Evolutionary conservation across 2,329 filamentous ascomycete species (phyloP).

Genomic region (Pseudogymnoascus sp.): DNA sequence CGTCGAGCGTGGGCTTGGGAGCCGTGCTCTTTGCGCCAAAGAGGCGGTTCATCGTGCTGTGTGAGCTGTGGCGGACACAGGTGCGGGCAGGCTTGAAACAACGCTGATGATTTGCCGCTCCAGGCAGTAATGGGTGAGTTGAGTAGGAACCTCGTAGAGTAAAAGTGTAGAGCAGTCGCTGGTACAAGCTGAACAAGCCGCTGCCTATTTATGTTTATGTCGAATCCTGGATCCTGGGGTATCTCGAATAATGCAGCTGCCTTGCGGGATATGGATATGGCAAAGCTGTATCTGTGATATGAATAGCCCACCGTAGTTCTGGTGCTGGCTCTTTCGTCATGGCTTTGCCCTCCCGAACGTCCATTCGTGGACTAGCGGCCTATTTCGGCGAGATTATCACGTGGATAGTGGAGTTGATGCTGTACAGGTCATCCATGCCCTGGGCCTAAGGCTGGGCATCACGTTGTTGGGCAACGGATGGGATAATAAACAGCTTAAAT

Average conservation of each 20-base stretch:
- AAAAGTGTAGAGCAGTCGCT: not conserved
- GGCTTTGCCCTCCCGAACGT: not conserved
- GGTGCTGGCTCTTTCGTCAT: not conserved
- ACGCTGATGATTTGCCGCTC: not conserved
- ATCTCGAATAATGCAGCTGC: not conserved
- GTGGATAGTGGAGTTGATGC: conserved; percentile 7
- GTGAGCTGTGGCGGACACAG: not conserved
- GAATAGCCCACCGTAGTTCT: not conserved
- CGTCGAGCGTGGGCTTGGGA: conserved; percentile 81
- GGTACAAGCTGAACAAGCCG: not conserved
- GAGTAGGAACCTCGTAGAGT: not conserved
- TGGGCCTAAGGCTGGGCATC: conserved; percentile 7
- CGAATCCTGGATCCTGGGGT: not conserved
- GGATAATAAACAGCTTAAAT: conserved; percentile 3
- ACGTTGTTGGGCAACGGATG: conserved; percentile 9
- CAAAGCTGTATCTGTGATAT: not conserved
- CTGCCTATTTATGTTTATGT: not conserved
- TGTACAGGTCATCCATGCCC: conserved; percentile 8
- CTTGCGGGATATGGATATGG: conserved; percentile 1
- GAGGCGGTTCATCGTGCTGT: conserved; percentile 75
- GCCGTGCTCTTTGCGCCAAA: conserved; percentile 82
- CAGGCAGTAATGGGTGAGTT: not conserved
- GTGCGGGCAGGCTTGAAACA: not conserved
- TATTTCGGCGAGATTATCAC: conserved; percentile 9
- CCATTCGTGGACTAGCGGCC: not conserved